phyloP scores from a whole-genome alignment of 768 basidiomycete genomes.

The Lactarius hengduanensis region DNA sequence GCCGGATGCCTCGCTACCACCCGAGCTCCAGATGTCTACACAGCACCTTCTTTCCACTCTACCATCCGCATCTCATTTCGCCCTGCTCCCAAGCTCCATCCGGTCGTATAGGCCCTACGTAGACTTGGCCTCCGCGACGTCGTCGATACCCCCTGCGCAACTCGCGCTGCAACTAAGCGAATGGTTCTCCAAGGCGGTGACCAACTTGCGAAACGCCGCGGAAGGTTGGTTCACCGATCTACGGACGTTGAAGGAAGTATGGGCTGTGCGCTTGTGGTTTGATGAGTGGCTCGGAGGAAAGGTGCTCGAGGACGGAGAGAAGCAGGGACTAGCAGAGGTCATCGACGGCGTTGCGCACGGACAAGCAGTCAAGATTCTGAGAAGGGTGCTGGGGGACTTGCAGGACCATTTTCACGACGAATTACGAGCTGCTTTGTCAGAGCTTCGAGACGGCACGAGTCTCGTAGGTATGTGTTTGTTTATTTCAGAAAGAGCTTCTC shows the following conservation, averaged over 20 bases:
- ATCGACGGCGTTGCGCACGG: constrained; percentile 56
- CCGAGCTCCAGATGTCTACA: constrained; percentile 62
- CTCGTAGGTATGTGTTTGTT: constrained; percentile 34
- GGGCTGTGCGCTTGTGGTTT: constrained; percentile 60
- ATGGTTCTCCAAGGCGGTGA: constrained; percentile 62
- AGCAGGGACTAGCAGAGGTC: constrained; percentile 40
- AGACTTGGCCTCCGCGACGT: constrained; percentile 60
- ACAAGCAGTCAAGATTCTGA: constrained; percentile 62
- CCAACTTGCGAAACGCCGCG: constrained; percentile 46
- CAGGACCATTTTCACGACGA: constrained; percentile 46
- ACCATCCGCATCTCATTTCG: constrained; percentile 82
- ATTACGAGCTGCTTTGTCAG: constrained; percentile 42
- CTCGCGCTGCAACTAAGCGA: constrained; percentile 49
- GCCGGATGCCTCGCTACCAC: constrained; percentile 38
- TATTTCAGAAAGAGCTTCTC: background rate
- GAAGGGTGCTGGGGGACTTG: constrained; percentile 43
- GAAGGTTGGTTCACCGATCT: constrained; percentile 59
- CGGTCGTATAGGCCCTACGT: constrained; percentile 84
- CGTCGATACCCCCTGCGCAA: constrained; percentile 45
- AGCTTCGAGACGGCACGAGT: constrained; percentile 35
- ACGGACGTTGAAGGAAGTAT: constrained; percentile 62
- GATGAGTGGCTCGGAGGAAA: constrained; percentile 44
- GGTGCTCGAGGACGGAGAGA: constrained; percentile 51
- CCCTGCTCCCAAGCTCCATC: constrained; percentile 68
- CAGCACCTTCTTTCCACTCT: constrained; percentile 63